Evolutionary conservation across 176 grass and related monocot species (phyloP).

Genomic region (Oryza punctata): DNA sequence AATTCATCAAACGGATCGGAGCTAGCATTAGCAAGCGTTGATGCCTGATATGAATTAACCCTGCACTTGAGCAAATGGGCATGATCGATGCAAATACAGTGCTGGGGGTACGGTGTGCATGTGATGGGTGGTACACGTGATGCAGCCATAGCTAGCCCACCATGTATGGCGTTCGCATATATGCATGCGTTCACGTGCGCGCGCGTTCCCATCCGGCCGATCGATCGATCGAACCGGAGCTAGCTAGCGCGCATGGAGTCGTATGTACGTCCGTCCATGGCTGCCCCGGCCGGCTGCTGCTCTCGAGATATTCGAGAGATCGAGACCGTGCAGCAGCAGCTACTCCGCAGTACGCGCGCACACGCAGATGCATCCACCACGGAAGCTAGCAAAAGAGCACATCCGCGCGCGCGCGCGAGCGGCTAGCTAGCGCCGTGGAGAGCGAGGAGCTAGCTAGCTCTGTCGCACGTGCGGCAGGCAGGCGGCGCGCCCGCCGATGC

Average conservation of each 20-base stretch:
- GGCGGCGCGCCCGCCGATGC: conserved; percentile 42
- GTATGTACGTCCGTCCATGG: background rate
- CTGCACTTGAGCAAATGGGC: too few species aligned
- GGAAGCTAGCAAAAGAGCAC: background rate
- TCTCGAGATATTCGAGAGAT: conserved; percentile 50
- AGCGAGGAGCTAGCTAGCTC: background rate
- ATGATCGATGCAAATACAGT: background rate
- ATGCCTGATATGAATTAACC: background rate
- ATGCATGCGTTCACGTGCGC: conserved; percentile 35
- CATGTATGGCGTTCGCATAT: background rate
- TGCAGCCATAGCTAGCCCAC: too few species aligned
- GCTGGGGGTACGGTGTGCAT: background rate
- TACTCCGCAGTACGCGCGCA: background rate
- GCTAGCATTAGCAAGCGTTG: background rate
- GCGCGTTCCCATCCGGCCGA: conserved; percentile 38
- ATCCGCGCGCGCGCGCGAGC: background rate
- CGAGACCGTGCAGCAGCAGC: background rate
- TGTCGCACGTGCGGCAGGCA: conserved; percentile 61
- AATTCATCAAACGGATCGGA: background rate
- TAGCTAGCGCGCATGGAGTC: background rate
- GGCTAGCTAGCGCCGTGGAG: conserved; percentile 22
- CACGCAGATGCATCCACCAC: background rate
- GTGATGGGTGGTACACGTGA: too few species aligned
- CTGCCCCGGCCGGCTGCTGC: conserved; percentile 19
- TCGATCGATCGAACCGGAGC: background rate